phyloP scores from a whole-genome alignment of 495 filamentous ascomycete genomes.

The Elasticomyces elasticus region DNA sequence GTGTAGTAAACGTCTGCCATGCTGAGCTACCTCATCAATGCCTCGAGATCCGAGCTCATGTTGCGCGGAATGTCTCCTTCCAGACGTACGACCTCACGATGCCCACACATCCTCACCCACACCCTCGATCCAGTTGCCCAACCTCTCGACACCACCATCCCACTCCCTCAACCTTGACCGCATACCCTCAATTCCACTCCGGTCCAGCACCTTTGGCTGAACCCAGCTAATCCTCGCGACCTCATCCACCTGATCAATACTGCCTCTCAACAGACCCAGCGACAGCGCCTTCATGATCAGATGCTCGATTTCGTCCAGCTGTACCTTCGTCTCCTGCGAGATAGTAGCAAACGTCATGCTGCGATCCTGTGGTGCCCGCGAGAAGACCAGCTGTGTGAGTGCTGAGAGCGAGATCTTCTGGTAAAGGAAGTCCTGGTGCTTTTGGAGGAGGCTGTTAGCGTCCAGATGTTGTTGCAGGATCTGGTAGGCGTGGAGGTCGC shows the following conservation, averaged over 20 bases:
- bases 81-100: conserved; percentile 43
- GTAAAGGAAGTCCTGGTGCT: conserved; percentile 73
- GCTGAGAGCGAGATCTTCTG: conserved; percentile 96
- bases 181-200: conserved; percentile 94
- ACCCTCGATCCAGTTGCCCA: conserved; percentile 86
- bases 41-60: neutral
- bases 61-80: conserved; percentile 39
- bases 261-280: conserved; percentile 77
- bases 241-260: conserved; percentile 92
- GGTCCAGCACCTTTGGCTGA: conserved; percentile 93
- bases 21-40: neutral
- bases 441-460: conserved; percentile 62
- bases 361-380: conserved; percentile 87
- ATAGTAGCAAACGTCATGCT: conserved; percentile 86
- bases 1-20: neutral
- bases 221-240: conserved; percentile 97
- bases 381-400: conserved; percentile 92
- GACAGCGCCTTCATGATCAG: conserved; percentile 97
- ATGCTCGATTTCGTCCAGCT: conserved; percentile 86
- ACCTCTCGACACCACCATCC: conserved; percentile 87
- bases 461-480: conserved; percentile 66
- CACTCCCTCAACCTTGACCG: conserved; percentile 76
- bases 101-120: conserved; percentile 25
- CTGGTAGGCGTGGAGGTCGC: conserved; percentile 80
- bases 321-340: conserved; percentile 82